Evolutionary conservation across 305 asterid genomes (phyloP).

Genomic region (Withania somnifera): DNA sequence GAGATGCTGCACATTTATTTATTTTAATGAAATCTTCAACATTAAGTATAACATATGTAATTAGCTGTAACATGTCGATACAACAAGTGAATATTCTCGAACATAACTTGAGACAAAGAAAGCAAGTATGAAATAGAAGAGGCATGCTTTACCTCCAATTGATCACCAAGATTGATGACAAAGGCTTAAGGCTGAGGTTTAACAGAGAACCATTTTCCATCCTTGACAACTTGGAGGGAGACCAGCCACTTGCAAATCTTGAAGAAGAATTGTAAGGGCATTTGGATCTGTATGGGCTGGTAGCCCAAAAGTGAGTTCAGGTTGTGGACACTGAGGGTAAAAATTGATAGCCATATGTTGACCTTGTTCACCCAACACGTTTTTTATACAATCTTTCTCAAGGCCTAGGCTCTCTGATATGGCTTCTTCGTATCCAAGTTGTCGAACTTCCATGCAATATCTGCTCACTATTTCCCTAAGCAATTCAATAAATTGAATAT

Average conservation of each 20-base stretch:
- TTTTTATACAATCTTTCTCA: conserved; percentile 32
- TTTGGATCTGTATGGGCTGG: conserved; percentile 89
- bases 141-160: conserved; percentile 46
- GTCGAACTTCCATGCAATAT: conserved; percentile 56
- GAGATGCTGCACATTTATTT: not conserved
- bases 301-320: conserved; percentile 67
- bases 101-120: not conserved
- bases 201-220: conserved; percentile 68
- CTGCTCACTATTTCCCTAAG: conserved; percentile 46
- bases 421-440: conserved; percentile 65
- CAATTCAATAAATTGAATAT: not conserved
- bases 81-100: too few species aligned
- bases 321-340: conserved; percentile 80
- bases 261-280: conserved; percentile 79
- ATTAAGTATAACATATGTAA: not conserved
- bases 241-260: conserved; percentile 64
- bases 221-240: conserved; percentile 84
- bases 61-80: not conserved
- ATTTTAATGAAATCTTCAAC: not conserved
- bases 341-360: conserved; percentile 87
- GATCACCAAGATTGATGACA: conserved; percentile 82
- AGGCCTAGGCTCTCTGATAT: conserved; percentile 76
- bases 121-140: not conserved
- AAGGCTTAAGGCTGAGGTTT: conserved; percentile 67
- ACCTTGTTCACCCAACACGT: conserved; percentile 70